Conservation (phyloP, 2,329 filamentous ascomycete genomes). For the Hypomyces perniciosus region DNA sequence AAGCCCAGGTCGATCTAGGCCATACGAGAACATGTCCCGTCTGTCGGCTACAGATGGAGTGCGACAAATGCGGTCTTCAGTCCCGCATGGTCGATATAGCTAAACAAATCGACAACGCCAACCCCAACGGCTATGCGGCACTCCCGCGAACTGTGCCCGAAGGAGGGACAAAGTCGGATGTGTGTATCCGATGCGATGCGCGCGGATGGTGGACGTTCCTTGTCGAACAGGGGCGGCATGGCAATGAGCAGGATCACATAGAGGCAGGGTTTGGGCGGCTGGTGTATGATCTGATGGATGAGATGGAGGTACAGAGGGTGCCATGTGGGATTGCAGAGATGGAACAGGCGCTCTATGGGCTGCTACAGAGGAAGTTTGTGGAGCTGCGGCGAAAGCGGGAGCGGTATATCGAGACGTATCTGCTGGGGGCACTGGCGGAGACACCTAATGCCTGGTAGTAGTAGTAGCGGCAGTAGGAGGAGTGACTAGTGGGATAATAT, state of each 20-base stretch:
- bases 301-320: slow-evolving; percentile 4
- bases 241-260: background rate
- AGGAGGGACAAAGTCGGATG: background rate
- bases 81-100: background rate
- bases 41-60: background rate
- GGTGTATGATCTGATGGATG: slow-evolving; percentile 12
- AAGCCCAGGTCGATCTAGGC: background rate
- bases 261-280: slow-evolving; percentile 15
- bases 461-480: background rate
- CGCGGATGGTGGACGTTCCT: background rate
- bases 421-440: background rate
- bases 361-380: slow-evolving; percentile 12
- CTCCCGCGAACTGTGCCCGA: slow-evolving; percentile 3
- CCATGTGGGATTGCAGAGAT: background rate
- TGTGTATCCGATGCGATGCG: slow-evolving; percentile 15
- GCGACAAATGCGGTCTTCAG: background rate
- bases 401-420: background rate
- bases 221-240: slow-evolving; percentile 4
- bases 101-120: background rate
- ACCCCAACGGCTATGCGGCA: background rate
- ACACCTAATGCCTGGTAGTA: background rate
- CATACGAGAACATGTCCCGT: background rate
- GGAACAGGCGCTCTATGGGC: background rate
- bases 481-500: too few relatives aligned
- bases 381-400: slow-evolving; percentile 2